Evolutionary conservation across 805 yeast species (phyloP), one percentile per base, ranked within the genome.

Genomic region (Yarrowia keelungensis): DNA sequence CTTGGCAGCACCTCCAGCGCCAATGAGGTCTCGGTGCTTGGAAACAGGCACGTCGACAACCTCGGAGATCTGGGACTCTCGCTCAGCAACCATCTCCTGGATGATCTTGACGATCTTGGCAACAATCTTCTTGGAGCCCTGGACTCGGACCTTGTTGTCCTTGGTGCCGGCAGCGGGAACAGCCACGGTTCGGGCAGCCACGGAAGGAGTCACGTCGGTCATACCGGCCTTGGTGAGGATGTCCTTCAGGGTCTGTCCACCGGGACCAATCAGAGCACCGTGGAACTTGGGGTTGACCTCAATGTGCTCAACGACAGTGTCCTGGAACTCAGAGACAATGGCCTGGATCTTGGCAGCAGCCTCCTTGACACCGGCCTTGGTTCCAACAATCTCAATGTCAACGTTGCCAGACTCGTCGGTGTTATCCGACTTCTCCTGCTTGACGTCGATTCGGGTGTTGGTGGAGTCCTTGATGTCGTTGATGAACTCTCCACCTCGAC

Each of bases 401-500:
- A 87, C 89, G 67, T 75, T 79, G 42, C 76, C 78, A 16, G 77
- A 78, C 69, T 76, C 78, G 69, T 82, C 80, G 61, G 80, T 80
- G 77, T 86, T 82, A 15, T 62, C 67, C 5, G 67, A 62, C 67
- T 62, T 62, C 47, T 62, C 67, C 64, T 78, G 77, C 66, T 79
- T 83, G 69, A 80, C 74, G 50, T 80, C 81, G 59, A 80, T 78
- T 35, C 74, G 70, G n/a, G 81, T 76, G 56, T 89, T 90, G 46
- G 87, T 80, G 49, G 84, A 86, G 65, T 89, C 92, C 71, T 91
- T 86, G 69, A 96, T 88, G 75, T 89, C 91, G 71, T 88, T 90
- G 75, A 95, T 89, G 65, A 84, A 85, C 71, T 91, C 94, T 76
- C 98, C 98, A 70, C 84, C 83, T 75, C 90, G 92, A 74, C 99